Conservation (phyloP, 805 yeast species). For the Zygotorulaspora florentina region DNA sequence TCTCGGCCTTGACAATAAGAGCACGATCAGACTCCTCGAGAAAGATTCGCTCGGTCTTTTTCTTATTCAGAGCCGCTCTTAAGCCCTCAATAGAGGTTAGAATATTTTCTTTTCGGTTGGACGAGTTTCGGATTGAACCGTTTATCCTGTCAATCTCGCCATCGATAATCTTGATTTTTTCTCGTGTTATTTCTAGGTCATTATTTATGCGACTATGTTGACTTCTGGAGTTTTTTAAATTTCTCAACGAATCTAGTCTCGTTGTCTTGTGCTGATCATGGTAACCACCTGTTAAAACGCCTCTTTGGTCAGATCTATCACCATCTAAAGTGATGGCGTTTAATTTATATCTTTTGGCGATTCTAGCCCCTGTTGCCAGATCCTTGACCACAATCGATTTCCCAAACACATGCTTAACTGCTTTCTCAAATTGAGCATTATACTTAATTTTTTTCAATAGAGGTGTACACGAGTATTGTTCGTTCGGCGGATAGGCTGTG, state of each 20-base stretch:
- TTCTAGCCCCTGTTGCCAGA: slow-evolving; percentile 60
- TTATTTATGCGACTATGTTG: slow-evolving; percentile 23
- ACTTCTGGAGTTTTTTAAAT: slow-evolving; percentile 46
- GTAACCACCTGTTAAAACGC: slow-evolving; percentile 86
- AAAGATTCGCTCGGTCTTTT: slow-evolving; percentile 40
- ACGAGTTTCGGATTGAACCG: slow-evolving; percentile 38
- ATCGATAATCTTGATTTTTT: slow-evolving; percentile 45
- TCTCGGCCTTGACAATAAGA: slow-evolving; percentile 34
- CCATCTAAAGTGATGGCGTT: slow-evolving; percentile 89
- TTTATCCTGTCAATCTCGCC: slow-evolving; percentile 48
- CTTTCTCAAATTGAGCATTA: slow-evolving; percentile 54
- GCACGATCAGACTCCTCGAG: slow-evolving; percentile 41
- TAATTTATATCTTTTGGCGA: slow-evolving; percentile 56
- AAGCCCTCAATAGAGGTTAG: slow-evolving; percentile 41
- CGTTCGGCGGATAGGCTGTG: slow-evolving; percentile 56
- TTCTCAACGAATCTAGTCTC: slow-evolving; percentile 64
- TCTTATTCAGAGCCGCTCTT: slow-evolving; percentile 40
- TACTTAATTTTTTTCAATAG: slow-evolving; percentile 68
- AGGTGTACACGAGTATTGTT: slow-evolving; percentile 56
- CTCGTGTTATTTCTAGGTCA: slow-evolving; percentile 42
- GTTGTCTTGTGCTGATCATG: slow-evolving; percentile 59
- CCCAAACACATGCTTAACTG: slow-evolving; percentile 77
- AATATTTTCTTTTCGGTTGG: slow-evolving; percentile 42
- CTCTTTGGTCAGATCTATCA: slow-evolving; percentile 78
- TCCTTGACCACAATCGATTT: slow-evolving; percentile 71